A percentile compares a stretch with the other conserved stretches of the same genome.
phyloP scores from a whole-genome alignment of 2,329 filamentous ascomycete species.

The Sordariomycetes sp. region DNA sequence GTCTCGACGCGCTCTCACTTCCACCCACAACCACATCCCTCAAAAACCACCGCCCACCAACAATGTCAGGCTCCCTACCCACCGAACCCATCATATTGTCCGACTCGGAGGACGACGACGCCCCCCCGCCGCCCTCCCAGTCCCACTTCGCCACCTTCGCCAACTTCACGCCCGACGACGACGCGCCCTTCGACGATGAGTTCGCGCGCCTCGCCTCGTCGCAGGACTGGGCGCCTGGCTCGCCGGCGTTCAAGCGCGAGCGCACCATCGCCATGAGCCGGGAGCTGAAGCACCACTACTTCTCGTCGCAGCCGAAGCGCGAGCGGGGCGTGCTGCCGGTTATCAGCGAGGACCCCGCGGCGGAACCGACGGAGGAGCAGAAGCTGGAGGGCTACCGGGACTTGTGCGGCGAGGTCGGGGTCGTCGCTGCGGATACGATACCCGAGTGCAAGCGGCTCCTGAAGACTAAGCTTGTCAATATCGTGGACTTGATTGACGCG shows the following conservation, averaged over 20 bases:
- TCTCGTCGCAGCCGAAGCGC: too few relatives aligned
- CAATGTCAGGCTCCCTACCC: neutral
- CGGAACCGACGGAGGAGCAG: too few relatives aligned
- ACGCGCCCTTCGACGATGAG: constrained; percentile 18
- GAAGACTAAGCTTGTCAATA: constrained; percentile 18
- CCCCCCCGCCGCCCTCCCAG: constrained; percentile 13
- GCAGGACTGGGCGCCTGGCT: constrained; percentile 13
- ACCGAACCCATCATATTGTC: neutral
- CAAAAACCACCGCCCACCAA: too few relatives aligned
- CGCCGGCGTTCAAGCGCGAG: too few relatives aligned
- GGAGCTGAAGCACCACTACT: too few relatives aligned
- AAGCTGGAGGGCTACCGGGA: constrained; percentile 12
- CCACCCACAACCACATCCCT: too few relatives aligned
- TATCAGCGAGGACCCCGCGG: too few relatives aligned
- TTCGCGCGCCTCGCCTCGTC: constrained; percentile 19
- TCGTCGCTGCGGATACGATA: constrained; percentile 9
- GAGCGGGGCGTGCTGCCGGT: too few relatives aligned
- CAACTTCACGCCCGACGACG: constrained; percentile 16
- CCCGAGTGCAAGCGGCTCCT: constrained; percentile 13
- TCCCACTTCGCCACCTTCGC: constrained; percentile 19
- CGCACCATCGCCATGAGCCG: too few relatives aligned
- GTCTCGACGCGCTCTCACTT: too few relatives aligned
- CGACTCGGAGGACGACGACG: neutral
- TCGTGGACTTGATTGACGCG: constrained; percentile 19
- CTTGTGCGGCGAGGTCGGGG: constrained; percentile 11